phyloP scores from a whole-genome alignment of 129 eudicot species.

The Oenanthe sinensis region DNA sequence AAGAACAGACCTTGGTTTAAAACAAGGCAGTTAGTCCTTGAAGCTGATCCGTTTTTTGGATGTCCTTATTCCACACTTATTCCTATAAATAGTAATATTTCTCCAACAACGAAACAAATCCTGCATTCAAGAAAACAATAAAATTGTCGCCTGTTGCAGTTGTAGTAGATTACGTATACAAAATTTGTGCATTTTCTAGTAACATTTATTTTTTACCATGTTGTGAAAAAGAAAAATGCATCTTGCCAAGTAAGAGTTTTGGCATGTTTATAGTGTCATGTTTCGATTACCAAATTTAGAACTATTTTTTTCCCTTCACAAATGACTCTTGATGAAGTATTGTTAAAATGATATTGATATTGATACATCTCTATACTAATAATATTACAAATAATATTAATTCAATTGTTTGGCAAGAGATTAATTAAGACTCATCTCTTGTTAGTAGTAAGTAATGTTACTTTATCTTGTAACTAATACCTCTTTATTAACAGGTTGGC shows the following conservation, averaged over 20 bases:
- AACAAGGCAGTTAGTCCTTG: conserved; percentile 46
- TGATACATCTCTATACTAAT: too few species aligned
- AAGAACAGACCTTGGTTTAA: conserved; percentile 57
- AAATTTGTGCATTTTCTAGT: background rate
- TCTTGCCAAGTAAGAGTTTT: conserved; percentile 74
- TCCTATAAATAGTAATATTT: conserved; percentile 64
- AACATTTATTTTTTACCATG: conserved; percentile 42
- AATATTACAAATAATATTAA: too few species aligned
- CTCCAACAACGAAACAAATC: conserved; percentile 67
- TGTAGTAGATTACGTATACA: background rate
- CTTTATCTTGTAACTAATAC: too few species aligned
- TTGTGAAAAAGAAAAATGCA: conserved; percentile 69
- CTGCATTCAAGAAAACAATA: conserved; percentile 19
- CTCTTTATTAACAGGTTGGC: too few species aligned
- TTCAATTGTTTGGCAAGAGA: too few species aligned
- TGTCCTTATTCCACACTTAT: conserved; percentile 87
- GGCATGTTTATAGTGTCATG: conserved; percentile 25
- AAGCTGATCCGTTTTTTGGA: conserved; percentile 46
- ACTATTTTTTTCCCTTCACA: background rate
- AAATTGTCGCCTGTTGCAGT: background rate
- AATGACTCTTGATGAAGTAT: background rate
- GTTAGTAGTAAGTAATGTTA: too few species aligned
- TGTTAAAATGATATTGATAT: background rate
- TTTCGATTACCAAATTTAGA: background rate
- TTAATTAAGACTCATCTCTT: too few species aligned